phyloP scores from a whole-genome alignment of 345 rosid genomes.

The Chamaenerion angustifolium region DNA sequence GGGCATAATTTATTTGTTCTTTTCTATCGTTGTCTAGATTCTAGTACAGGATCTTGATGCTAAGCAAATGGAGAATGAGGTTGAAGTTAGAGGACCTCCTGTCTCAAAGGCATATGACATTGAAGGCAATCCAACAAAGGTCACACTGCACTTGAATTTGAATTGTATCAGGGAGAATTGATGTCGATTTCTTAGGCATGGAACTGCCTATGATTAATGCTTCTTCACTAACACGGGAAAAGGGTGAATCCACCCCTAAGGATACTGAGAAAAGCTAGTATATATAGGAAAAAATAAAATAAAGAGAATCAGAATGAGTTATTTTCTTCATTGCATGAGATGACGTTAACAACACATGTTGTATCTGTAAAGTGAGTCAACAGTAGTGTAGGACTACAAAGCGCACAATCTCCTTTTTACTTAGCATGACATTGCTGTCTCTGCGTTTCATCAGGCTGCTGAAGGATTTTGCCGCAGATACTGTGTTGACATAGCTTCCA shows the following conservation, averaged over 20 bases:
- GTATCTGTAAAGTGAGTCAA: too few species aligned
- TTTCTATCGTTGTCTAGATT: conserved; percentile 33
- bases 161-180: background rate
- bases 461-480: conserved; percentile 90
- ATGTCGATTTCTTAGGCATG: background rate
- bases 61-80: conserved; percentile 65
- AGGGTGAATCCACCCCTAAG: too few species aligned
- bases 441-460: conserved; percentile 52
- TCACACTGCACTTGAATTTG: conserved; percentile 9
- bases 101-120: conserved; percentile 78
- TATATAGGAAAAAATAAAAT: background rate
- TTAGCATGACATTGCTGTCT: background rate
- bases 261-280: too few species aligned
- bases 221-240: too few species aligned
- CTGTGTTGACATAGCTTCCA: conserved; percentile 40
- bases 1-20: background rate
- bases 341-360: background rate
- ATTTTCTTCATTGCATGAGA: background rate
- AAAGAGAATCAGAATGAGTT: background rate
- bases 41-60: conserved; percentile 41
- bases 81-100: conserved; percentile 94
- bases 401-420: too few species aligned
- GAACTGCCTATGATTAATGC: too few species aligned
- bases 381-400: too few species aligned
- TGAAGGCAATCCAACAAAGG: conserved; percentile 91